phyloP scores from a whole-genome alignment of 345 rosid genomes.

The Eucalyptus cloeziana region DNA sequence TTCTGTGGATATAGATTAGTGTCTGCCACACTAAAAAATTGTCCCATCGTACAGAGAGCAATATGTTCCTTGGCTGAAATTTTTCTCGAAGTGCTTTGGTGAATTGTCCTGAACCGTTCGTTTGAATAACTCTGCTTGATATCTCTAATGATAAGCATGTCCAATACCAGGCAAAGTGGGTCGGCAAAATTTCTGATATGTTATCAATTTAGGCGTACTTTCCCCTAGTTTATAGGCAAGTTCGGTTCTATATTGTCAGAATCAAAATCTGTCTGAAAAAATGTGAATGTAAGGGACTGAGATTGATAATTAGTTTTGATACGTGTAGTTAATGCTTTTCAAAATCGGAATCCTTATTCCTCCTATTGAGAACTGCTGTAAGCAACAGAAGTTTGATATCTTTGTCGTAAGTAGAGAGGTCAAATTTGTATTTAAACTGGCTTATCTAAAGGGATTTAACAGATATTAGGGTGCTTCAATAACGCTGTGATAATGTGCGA shows the following conservation, averaged over 20 bases:
- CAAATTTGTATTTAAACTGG: neutral
- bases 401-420: neutral
- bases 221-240: neutral
- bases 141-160: neutral
- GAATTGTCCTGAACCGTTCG: rapidly evolving
- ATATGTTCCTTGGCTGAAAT: neutral
- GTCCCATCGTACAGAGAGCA: neutral
- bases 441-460: neutral
- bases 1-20: neutral
- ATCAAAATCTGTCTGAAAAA: neutral
- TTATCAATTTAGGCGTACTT: neutral
- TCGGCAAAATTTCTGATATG: neutral
- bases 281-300: neutral
- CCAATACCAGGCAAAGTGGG: neutral
- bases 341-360: neutral
- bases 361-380: neutral
- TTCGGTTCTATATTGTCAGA: neutral
- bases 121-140: neutral
- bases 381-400: neutral
- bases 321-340: neutral
- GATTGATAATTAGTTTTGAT: neutral
- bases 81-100: neutral
- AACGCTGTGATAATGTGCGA: neutral
- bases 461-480: neutral
- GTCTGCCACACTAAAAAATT: neutral